Base-by-base conservation (phyloP, 164 flowering plant species). In the Liriodendron chinense region DNA sequence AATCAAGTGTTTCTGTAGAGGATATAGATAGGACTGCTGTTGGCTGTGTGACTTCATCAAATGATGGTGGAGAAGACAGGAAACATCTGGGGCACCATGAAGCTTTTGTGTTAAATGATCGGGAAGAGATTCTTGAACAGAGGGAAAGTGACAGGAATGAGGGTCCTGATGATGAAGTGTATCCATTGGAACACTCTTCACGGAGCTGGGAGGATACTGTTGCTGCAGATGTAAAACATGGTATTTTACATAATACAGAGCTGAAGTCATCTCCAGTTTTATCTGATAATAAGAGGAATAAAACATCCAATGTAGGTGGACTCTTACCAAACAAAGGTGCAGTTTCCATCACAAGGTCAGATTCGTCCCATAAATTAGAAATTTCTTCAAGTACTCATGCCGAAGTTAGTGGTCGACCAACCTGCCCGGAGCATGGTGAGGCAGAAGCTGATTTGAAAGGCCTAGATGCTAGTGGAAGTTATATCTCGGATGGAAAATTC, bases 141-240 rank as follows among this genome's bases (percentile, higher is more conserved):
- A 74, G 72, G 24, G 80, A 53, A 68, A 79, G 77, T 69, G 68
- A 75, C 9, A 28, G 21, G 65, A 64, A 72, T 57, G 83, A 78
- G 68, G 84, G 25, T 50, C 43, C 53, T 3, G 83, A 76, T 75
- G 85, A 84, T 76, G 77, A 77, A 73, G 72, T 72, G 69, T 65
- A 86, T 73, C 82, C 79, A 24, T 79, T 83, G 53, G 91, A 81
- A 77, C 77, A 68, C 34, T 80, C 83, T 75, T 81, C 86, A 21
- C 76, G 57, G 48, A 77, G 68, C 67, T 78, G 72, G 61, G 77
- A 66, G 69, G 88, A 78, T 48, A 70, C 25, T 73, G 78, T 72
- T 9, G 50, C 23, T 69, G 70, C 82, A 72, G 88, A 87, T 78
- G 34, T 65, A 63, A 87, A 84, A 78, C 81, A 82, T 63, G 72